Conservation (phyloP, 163 green algal genomes). For the Volvox carteri region DNA sequence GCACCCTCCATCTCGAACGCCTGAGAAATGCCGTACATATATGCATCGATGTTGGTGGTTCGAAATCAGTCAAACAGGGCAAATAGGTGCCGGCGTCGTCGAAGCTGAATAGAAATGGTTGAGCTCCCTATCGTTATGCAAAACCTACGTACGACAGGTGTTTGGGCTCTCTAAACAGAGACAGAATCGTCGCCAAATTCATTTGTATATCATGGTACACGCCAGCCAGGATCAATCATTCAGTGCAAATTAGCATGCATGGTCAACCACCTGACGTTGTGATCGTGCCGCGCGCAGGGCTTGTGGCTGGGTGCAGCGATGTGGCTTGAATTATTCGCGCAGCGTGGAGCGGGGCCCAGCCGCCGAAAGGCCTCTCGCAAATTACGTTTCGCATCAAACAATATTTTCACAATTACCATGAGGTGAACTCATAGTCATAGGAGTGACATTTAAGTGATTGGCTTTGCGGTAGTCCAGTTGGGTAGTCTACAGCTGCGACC, state of each 20-base stretch:
- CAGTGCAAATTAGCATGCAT: no score
- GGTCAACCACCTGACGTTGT: no score
- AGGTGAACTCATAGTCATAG: not conserved
- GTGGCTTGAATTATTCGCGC: not conserved
- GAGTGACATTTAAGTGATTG: not conserved
- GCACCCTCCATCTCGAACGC: constrained; percentile 11
- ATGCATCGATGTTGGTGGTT: not conserved
- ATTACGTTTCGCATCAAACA: not conserved
- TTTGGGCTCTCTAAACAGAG: not conserved
- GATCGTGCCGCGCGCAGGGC: no score
- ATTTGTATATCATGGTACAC: no score
- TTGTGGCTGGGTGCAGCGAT: no score
- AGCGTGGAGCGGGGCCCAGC: not conserved
- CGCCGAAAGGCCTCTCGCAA: not conserved
- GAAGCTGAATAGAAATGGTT: not conserved
- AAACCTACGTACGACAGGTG: not conserved
- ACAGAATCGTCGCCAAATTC: no score
- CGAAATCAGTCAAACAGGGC: not conserved
- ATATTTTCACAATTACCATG: not conserved
- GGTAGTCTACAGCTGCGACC: not conserved
- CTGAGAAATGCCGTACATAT: not conserved
- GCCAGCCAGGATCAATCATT: no score
- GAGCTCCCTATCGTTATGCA: not conserved
- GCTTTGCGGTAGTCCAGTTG: not conserved
- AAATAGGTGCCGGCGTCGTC: not conserved